A percentile compares a stretch with the other conserved stretches of the same genome.
Evolutionary conservation across 73 alveolate genomes (phyloP).

Genomic region (Blepharisma stoltei): DNA sequence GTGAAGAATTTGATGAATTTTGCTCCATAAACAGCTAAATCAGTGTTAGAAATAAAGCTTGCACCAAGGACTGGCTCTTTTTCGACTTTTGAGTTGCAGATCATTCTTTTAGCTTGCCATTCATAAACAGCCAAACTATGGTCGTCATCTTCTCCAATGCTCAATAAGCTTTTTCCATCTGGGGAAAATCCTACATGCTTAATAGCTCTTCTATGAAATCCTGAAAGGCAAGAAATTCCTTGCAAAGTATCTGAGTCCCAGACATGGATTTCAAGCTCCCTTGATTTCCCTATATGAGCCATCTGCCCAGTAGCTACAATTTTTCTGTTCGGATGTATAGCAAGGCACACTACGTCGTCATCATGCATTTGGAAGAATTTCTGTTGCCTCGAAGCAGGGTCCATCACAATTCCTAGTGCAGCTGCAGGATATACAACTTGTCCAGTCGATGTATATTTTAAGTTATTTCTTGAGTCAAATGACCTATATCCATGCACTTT

Average conservation of each 20-base stretch:
- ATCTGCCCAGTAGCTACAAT: slow-evolving; percentile 96
- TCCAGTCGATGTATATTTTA: slow-evolving; percentile 76
- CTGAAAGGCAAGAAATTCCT: slow-evolving; percentile 54
- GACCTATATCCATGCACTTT: slow-evolving; percentile 94
- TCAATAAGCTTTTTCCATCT: slow-evolving; percentile 78
- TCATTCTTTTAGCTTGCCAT: slow-evolving; percentile 77
- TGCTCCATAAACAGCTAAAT: slow-evolving; percentile 91
- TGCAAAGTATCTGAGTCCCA: slow-evolving; percentile 86
- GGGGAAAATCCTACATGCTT: slow-evolving; percentile 89
- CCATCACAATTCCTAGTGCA: slow-evolving; percentile 90
- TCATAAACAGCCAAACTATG: slow-evolving; percentile 94
- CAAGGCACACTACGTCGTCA: slow-evolving; percentile 95
- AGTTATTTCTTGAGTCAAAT: slow-evolving; percentile 92
- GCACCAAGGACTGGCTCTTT: slow-evolving; percentile 85
- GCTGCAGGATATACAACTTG: slow-evolving; percentile 92
- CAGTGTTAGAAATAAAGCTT: slow-evolving; percentile 85
- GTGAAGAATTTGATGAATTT: slow-evolving; percentile 92
- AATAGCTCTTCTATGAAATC: slow-evolving; percentile 89
- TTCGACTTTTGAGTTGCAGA: slow-evolving; percentile 85
- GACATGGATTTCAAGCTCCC: slow-evolving; percentile 83
- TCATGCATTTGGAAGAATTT: slow-evolving; percentile 88
- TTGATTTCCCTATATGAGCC: slow-evolving; percentile 90
- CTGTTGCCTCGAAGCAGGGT: slow-evolving; percentile 71
- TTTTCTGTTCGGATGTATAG: slow-evolving; percentile 87
- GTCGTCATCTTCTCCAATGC: slow-evolving; percentile 96